Conservation (phyloP, 345 rosid genomes). For the Psidium friedrichsthalianum region DNA sequence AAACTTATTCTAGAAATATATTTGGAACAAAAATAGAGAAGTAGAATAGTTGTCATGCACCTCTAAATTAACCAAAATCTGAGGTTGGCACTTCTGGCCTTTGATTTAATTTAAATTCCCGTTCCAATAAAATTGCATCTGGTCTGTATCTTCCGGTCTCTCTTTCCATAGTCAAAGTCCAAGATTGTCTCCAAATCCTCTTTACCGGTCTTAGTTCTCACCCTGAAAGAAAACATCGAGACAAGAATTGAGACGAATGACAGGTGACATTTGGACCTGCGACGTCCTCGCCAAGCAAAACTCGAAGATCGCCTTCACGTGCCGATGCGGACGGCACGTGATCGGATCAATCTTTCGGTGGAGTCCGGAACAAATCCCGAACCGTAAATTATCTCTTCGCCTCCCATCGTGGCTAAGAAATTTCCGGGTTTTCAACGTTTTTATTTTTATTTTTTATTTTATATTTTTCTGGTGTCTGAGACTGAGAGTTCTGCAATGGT, state of each 20-base stretch:
- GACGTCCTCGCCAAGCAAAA: background rate
- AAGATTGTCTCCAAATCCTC: background rate
- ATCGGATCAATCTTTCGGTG: background rate
- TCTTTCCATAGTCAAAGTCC: background rate
- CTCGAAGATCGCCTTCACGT: background rate
- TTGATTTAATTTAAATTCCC: too few species aligned
- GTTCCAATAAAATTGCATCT: too few species aligned
- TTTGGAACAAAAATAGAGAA: too few species aligned
- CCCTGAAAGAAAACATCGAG: background rate
- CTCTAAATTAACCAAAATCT: background rate
- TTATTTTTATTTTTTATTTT: too few species aligned
- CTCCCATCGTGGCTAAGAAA: too few species aligned
- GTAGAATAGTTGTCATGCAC: too few species aligned
- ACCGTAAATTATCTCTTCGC: background rate
- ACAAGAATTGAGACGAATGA: background rate
- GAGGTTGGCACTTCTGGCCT: background rate
- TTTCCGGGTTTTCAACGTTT: too few species aligned
- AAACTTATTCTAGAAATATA: too few species aligned
- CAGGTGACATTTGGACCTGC: background rate
- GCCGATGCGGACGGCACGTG: background rate
- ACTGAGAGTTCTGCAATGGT: background rate
- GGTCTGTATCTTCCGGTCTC: background rate
- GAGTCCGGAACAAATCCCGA: background rate
- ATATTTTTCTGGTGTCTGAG: too few species aligned
- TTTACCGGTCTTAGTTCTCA: background rate